Base-by-base conservation (phyloP, 305 asterid species). In the Caryopteris hybrid region DNA sequence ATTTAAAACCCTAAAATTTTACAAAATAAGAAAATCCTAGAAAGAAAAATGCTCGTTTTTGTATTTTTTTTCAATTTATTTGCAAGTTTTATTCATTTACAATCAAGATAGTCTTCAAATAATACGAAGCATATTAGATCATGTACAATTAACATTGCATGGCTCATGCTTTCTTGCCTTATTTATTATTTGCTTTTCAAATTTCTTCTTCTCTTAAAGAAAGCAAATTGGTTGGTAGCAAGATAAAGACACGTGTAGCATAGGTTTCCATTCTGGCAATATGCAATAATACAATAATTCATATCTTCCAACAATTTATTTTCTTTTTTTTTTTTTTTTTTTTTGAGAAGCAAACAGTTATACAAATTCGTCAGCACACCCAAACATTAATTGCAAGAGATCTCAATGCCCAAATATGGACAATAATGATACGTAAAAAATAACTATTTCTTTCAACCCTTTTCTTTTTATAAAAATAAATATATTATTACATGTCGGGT, bases 361-460 rank as follows among this genome's bases (percentile, higher is more conserved):
- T 22, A 23, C 12, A 33, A 67, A 39, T 45, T 78, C 77, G 78
- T 78, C 83, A 81, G 66, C 76, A 41, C 59, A 74, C 68, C 74
- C 73, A 50, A 69, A 39, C 84, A 76, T 55, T 82, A 79, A 82
- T 79, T 82, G 84, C 83, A 45, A 66, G 66, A 79, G 84, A 82
- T 79, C 71, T 69, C 74, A 65, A 56, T 27, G 58, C 68, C 59
- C 50, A 29, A 25, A 70, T 64, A 60, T 71, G 53, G 64, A 62
- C 76, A 60, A 12, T 58, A 52, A 20, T 11, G 22, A 68, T 46
- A 43, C 39, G 61, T 56, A 45, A 69, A 67, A 61, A 38, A 27
- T 36, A 41, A 75, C 52, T 69, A 33, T 23, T 29, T 57, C 68
- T 60, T 70, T 31, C 72, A 48, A 39, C 42, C 34, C 55, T 29